Conservation (phyloP, 495 filamentous ascomycete genomes). For the Hypoxylon fragiforme region DNA sequence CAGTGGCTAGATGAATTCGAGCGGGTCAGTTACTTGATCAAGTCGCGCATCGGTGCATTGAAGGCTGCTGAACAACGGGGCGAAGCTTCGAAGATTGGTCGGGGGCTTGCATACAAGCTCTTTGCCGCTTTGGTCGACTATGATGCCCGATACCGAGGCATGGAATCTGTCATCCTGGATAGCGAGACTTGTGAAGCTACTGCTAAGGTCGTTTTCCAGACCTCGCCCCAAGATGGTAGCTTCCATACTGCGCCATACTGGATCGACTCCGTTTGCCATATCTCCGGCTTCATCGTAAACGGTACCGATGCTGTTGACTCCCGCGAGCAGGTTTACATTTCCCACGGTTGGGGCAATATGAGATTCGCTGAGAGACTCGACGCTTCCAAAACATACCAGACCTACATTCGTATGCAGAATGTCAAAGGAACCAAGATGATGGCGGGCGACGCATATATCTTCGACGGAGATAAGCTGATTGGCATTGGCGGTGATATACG, state of each 20-base stretch:
- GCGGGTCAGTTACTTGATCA: constrained; percentile 59
- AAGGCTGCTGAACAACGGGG: constrained; percentile 54
- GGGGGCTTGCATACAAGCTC: constrained; percentile 76
- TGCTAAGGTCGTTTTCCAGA: constrained; percentile 67
- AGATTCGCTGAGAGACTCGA: constrained; percentile 67
- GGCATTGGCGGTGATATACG: constrained; percentile 57
- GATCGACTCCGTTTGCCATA: constrained; percentile 69
- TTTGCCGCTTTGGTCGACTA: constrained; percentile 75
- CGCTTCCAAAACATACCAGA: constrained; percentile 66
- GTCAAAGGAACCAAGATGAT: constrained; percentile 56
- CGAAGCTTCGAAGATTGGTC: constrained; percentile 62
- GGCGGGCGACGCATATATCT: constrained; percentile 66
- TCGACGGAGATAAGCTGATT: constrained; percentile 64
- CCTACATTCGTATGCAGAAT: constrained; percentile 70
- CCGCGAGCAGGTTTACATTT: constrained; percentile 71
- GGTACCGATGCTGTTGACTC: constrained; percentile 73
- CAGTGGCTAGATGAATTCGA: constrained; percentile 59
- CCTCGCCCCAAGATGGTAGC: constrained; percentile 58
- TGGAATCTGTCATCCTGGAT: constrained; percentile 78
- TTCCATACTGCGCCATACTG: constrained; percentile 71
- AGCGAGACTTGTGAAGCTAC: constrained; percentile 72
- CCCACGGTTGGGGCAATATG: constrained; percentile 79
- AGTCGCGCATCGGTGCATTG: constrained; percentile 53
- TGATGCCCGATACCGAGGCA: constrained; percentile 65
- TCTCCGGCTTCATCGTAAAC: constrained; percentile 81